A percentile compares a stretch with the other conserved stretches of the same genome.
These are phyloP conservation scores for Yarrowia deformans DNA, from an alignment of 805 yeast species.

Conservation along the genomic window DNA sequence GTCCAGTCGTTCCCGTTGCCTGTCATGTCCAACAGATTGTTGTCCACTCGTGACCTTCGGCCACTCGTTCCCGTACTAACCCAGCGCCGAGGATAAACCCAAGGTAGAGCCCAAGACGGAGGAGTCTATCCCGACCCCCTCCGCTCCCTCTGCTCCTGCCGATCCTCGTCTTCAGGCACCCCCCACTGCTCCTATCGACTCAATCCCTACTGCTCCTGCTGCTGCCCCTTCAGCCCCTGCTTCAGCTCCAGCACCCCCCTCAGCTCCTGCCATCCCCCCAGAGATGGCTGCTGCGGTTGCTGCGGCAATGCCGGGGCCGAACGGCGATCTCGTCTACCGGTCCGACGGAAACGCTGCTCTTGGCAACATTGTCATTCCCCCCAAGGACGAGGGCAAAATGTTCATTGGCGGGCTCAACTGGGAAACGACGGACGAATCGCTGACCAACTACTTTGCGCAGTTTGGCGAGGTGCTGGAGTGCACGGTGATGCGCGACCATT, in stretches of 20 bases:
- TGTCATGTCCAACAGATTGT: not conserved
- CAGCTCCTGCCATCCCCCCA: constrained; percentile 37
- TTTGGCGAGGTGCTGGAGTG: constrained; percentile 89
- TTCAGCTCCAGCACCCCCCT: constrained; percentile 40
- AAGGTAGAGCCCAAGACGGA: constrained; percentile 39
- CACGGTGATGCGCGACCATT: constrained; percentile 89
- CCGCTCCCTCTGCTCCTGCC: constrained; percentile 41
- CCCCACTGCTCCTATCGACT: constrained; percentile 42
- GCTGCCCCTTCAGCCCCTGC: constrained; percentile 42
- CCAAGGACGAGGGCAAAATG: constrained; percentile 86
- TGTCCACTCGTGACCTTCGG: constrained; percentile 20
- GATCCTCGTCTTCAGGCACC: constrained; percentile 42
- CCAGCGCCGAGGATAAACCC: constrained; percentile 49
- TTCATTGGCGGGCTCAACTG: constrained; percentile 96
- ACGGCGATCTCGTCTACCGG: constrained; percentile 22
- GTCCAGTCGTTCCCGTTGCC: not conserved
- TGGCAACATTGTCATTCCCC: constrained; percentile 57
- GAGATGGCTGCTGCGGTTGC: not conserved
- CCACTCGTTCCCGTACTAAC: constrained; percentile 33
- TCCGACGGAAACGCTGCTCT: constrained; percentile 41
- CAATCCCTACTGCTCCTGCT: constrained; percentile 40
- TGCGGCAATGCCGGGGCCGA: not conserved
- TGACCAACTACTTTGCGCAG: constrained; percentile 81
- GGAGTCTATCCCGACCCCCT: constrained; percentile 29
- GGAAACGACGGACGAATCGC: constrained; percentile 93